Percentiles rank a stretch among this genome's conserved stretches.
These are phyloP conservation scores for Pichia cactophila DNA, from an alignment of 1,139 yeast genomes.

Conservation along the genomic window DNA sequence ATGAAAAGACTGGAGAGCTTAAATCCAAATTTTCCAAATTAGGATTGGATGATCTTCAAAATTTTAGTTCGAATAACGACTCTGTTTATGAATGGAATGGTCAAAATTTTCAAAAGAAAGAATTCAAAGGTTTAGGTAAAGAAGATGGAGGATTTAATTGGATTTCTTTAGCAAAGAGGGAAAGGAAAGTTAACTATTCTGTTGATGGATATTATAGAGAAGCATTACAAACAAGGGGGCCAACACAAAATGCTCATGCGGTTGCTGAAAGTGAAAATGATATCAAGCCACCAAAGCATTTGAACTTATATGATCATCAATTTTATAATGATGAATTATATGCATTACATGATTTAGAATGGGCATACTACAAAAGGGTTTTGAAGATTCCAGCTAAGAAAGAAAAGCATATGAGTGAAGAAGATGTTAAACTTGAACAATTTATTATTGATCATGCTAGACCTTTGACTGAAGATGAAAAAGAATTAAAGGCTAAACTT, in stretches of 20 bases:
- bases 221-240: slow-evolving; percentile 61
- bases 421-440: slow-evolving; percentile 52
- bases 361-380: slow-evolving; percentile 48
- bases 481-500: slow-evolving; percentile 45
- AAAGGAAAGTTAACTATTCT: slow-evolving; percentile 61
- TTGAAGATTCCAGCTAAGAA: slow-evolving; percentile 42
- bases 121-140: slow-evolving; percentile 31
- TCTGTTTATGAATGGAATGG: slow-evolving; percentile 88
- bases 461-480: slow-evolving; percentile 64
- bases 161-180: slow-evolving; percentile 74
- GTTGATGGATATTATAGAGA: slow-evolving; percentile 76
- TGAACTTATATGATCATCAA: slow-evolving; percentile 67
- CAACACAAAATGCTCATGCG: slow-evolving; percentile 20
- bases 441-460: slow-evolving; percentile 56
- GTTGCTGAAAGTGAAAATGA: slow-evolving; percentile 31
- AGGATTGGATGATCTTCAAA: slow-evolving; percentile 70
- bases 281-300: slow-evolving; percentile 61
- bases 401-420: slow-evolving; percentile 37
- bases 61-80: slow-evolving; percentile 44
- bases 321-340: slow-evolving; percentile 56
- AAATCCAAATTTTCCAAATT: slow-evolving; percentile 57
- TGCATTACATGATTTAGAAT: slow-evolving; percentile 60
- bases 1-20: slow-evolving; percentile 53
- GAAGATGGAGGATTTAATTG: slow-evolving; percentile 36
- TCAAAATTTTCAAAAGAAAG: slow-evolving; percentile 66